phyloP scores from a whole-genome alignment of 257 asterid genomes.

The Solanum pennellii region DNA sequence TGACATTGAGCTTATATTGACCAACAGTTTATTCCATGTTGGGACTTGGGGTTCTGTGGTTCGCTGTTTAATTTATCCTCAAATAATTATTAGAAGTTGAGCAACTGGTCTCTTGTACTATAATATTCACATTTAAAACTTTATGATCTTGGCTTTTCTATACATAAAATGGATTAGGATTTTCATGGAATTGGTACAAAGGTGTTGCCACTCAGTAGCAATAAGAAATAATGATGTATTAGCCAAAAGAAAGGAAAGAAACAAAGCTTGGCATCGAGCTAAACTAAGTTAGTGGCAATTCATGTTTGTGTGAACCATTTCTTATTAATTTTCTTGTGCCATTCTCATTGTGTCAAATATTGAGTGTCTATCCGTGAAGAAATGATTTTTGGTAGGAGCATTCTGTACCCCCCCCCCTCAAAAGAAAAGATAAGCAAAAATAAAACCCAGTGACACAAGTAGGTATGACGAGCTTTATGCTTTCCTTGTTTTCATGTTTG shows the following conservation, averaged over 20 bases:
- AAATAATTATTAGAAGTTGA: background rate
- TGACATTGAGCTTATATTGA: background rate
- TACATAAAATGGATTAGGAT: too few relatives aligned
- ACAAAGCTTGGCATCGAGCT: background rate
- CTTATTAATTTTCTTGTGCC: background rate
- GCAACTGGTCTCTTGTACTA: background rate
- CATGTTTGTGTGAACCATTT: background rate
- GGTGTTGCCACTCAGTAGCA: background rate
- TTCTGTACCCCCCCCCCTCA: too few relatives aligned
- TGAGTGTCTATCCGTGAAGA: background rate
- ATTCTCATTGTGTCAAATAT: background rate
- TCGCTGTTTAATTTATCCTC: background rate
- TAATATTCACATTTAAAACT: background rate
- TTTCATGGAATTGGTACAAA: background rate
- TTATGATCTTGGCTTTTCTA: background rate
- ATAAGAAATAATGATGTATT: background rate
- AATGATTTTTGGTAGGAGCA: background rate
- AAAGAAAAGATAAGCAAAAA: background rate
- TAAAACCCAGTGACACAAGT: background rate
- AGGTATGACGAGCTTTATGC: background rate
- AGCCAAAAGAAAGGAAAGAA: background rate
- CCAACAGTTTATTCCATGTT: background rate
- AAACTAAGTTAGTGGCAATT: background rate
- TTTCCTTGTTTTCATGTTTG: background rate
- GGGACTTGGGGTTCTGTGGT: background rate